phyloP scores from a whole-genome alignment of 2,329 filamentous ascomycete genomes.

The Clonostachys sp. region DNA sequence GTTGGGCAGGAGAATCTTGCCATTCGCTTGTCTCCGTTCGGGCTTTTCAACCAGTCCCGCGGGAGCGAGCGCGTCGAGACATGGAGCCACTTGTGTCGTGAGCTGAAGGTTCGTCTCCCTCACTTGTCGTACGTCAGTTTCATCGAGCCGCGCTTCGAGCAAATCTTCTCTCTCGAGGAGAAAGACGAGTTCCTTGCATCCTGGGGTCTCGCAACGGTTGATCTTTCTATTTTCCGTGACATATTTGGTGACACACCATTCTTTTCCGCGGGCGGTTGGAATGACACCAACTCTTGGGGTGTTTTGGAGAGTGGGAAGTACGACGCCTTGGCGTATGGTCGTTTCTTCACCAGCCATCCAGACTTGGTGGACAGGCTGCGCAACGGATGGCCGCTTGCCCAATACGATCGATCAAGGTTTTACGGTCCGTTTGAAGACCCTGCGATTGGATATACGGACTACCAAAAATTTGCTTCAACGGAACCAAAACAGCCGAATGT shows the following conservation, averaged over 20 bases:
- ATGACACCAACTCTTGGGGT: slow-evolving; percentile 42
- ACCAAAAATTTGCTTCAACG: slow-evolving; percentile 10
- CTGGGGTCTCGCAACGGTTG: slow-evolving; percentile 39
- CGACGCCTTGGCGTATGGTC: slow-evolving; percentile 34
- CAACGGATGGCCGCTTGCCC: slow-evolving; percentile 12
- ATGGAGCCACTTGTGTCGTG: slow-evolving; percentile 42
- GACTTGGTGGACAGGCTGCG: slow-evolving; percentile 20
- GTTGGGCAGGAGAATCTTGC: slow-evolving; percentile 39
- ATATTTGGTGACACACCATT: slow-evolving; percentile 50
- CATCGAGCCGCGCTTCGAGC: slow-evolving; percentile 50
- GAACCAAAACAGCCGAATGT: too few species aligned
- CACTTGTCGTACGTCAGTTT: slow-evolving; percentile 49
- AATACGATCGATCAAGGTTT: slow-evolving; percentile 19
- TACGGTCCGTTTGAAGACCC: slow-evolving; percentile 20
- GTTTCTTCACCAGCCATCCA: slow-evolving; percentile 21
- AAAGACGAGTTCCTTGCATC: slow-evolving; percentile 42
- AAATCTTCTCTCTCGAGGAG: slow-evolving; percentile 40
- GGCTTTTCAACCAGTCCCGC: slow-evolving; percentile 45
- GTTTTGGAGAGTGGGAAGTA: slow-evolving; percentile 35
- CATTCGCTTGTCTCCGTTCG: slow-evolving; percentile 41
- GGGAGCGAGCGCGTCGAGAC: slow-evolving; percentile 46
- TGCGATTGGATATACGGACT: slow-evolving; percentile 26
- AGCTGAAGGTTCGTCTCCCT: slow-evolving; percentile 37
- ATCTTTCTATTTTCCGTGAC: slow-evolving; percentile 38
- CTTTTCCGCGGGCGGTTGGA: slow-evolving; percentile 50